Conservation (phyloP, 306 rosid genomes). For the Quercus dentata region DNA sequence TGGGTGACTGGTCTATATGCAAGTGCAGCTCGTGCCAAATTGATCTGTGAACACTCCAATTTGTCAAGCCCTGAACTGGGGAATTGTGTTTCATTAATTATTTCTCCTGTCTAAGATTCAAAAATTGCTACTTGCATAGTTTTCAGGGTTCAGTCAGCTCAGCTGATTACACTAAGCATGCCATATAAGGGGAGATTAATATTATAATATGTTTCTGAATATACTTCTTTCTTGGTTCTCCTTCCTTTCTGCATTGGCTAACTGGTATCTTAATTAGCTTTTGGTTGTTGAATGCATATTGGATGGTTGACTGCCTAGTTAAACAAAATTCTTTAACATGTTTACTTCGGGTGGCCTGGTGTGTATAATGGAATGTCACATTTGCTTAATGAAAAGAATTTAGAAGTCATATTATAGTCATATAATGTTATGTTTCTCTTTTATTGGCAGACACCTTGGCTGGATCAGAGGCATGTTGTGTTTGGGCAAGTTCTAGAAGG, state of each 20-base stretch:
- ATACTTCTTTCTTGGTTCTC: not conserved
- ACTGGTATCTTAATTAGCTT: not conserved
- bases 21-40: too few species aligned
- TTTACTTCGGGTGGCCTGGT: not conserved
- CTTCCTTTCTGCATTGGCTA: not conserved
- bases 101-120: not conserved
- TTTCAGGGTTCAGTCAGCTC: not conserved
- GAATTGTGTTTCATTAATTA: not conserved
- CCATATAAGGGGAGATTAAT: not conserved
- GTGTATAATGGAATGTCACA: not conserved
- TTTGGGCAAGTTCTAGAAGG: constrained; percentile 99
- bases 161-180: not conserved
- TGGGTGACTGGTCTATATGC: too few species aligned
- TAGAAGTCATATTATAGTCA: constrained; percentile 1
- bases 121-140: not conserved
- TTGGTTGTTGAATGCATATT: not conserved
- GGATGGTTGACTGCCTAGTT: not conserved
- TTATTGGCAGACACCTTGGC: constrained; percentile 84
- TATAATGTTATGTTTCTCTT: constrained; percentile 7
- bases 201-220: not conserved
- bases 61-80: not conserved
- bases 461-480: constrained; percentile 92
- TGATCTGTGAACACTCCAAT: too few species aligned
- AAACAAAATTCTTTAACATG: not conserved
- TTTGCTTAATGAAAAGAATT: not conserved